Evolutionary conservation across 2,329 filamentous ascomycete genomes (phyloP).

Genomic region (Neophaeococcomyces mojaviensis): DNA sequence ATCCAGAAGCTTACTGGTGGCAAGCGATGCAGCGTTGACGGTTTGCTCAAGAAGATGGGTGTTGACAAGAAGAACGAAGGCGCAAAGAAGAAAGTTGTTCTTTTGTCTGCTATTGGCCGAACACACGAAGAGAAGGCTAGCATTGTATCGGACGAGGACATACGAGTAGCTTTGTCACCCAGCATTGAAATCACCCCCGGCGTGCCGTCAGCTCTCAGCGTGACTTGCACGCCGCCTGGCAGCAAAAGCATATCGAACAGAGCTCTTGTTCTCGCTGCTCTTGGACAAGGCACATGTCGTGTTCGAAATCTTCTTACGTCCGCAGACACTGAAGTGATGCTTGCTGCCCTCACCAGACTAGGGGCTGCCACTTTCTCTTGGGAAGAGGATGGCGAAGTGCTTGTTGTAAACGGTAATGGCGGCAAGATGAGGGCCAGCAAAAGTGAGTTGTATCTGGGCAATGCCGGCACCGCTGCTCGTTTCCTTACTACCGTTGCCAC

Average conservation of each 20-base stretch:
- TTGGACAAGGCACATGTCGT: slow-evolving; percentile 76
- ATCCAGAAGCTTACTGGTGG: slow-evolving; percentile 75
- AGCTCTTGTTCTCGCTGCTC: slow-evolving; percentile 84
- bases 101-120: slow-evolving; percentile 81
- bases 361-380: slow-evolving; percentile 83
- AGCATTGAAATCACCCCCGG: slow-evolving; percentile 67
- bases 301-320: slow-evolving; percentile 92
- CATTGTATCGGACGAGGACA: slow-evolving; percentile 76
- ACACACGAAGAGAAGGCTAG: slow-evolving; percentile 83
- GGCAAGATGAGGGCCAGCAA: slow-evolving; percentile 70
- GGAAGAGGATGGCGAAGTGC: slow-evolving; percentile 87
- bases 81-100: slow-evolving; percentile 87
- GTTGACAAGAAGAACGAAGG: slow-evolving; percentile 99
- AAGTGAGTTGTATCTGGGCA: slow-evolving; percentile 81
- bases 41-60: slow-evolving; percentile 84
- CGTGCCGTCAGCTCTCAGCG: slow-evolving; percentile 56
- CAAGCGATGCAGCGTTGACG: slow-evolving; percentile 79
- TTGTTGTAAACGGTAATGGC: slow-evolving; percentile 86
- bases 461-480: slow-evolving; percentile 89
- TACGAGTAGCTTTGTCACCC: slow-evolving; percentile 74
- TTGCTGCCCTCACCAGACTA: slow-evolving; percentile 78
- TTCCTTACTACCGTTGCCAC: slow-evolving; percentile 90
- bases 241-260: slow-evolving; percentile 98
- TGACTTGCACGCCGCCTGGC: slow-evolving; percentile 79
- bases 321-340: slow-evolving; percentile 95